phyloP scores from a whole-genome alignment of 1,284 basidiomycete species.

The Amylostereum chailletii region DNA sequence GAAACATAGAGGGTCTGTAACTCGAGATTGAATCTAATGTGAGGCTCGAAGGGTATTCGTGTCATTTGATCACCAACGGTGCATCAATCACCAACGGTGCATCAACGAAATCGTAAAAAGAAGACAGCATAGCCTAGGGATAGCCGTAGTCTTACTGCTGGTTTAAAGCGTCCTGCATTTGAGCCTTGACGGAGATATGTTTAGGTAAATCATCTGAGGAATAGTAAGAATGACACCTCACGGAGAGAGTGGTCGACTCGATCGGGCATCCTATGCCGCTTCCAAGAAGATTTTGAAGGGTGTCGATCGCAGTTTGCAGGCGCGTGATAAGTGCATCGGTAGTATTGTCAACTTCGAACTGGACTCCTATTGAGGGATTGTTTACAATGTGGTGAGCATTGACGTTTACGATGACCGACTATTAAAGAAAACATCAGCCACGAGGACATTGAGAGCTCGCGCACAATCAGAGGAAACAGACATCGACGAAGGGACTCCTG shows the following conservation, averaged over 20 bases:
- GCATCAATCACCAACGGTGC: too few relatives aligned
- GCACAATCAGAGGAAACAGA: background rate
- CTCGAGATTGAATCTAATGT: too few relatives aligned
- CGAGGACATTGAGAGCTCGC: too few relatives aligned
- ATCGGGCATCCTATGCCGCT: constrained; percentile 27
- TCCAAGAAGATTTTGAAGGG: constrained; percentile 29
- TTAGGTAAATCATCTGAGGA: too few relatives aligned
- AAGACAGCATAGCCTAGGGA: too few relatives aligned
- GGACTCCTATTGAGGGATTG: constrained; percentile 23
- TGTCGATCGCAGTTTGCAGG: constrained; percentile 21
- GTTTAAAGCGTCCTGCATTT: too few relatives aligned
- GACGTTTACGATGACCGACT: constrained; percentile 31
- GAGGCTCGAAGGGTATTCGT: too few relatives aligned
- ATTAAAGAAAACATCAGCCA: constrained; percentile 20
- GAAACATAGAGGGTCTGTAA: too few relatives aligned
- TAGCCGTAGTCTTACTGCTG: too few relatives aligned
- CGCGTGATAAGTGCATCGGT: constrained; percentile 21
- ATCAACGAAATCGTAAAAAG: too few relatives aligned
- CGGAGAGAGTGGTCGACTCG: constrained; percentile 24
- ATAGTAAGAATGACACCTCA: background rate
- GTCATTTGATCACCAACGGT: too few relatives aligned
- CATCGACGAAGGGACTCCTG: constrained; percentile 33
- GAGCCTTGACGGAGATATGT: too few relatives aligned
- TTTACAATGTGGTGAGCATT: constrained; percentile 25
- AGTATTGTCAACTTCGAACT: constrained; percentile 26